These are phyloP conservation scores for Penicillium antarcticum DNA, from an alignment of 495 filamentous ascomycete genomes.

Conservation along the genomic window DNA sequence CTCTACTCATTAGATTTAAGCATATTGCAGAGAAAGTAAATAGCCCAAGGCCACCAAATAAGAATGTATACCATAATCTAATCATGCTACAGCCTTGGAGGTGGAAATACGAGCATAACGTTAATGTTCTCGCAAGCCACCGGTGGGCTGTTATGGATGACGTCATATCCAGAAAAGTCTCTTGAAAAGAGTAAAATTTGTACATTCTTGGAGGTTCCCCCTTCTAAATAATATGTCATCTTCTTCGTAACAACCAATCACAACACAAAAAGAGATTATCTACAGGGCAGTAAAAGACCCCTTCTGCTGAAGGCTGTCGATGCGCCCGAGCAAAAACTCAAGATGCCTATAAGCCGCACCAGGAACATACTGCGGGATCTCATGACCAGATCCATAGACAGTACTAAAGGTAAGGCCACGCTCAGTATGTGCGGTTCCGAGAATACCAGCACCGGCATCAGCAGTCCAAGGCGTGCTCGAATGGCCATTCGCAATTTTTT, in stretches of 20 bases:
- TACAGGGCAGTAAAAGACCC: constrained; percentile 31
- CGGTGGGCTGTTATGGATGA: too few species aligned
- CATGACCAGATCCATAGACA: constrained; percentile 59
- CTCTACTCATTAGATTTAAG: too few species aligned
- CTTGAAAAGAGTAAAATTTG: too few species aligned
- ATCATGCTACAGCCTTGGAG: not conserved
- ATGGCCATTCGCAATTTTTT: constrained; percentile 19
- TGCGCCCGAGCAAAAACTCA: constrained; percentile 63
- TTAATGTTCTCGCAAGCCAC: constrained; percentile 1
- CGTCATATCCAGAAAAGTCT: too few species aligned
- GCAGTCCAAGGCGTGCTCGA: constrained; percentile 13
- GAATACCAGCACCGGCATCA: constrained; percentile 50
- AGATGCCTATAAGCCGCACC: constrained; percentile 63
- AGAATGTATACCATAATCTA: too few species aligned
- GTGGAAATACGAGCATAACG: constrained; percentile 9
- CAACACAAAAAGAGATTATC: not conserved
- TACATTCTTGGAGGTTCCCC: too few species aligned
- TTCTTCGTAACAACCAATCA: too few species aligned
- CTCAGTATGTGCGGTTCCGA: constrained; percentile 63
- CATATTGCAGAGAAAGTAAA: too few species aligned
- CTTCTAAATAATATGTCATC: too few species aligned
- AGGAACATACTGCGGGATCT: constrained; percentile 59
- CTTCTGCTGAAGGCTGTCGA: constrained; percentile 38
- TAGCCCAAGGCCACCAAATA: too few species aligned
- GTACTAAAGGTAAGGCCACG: constrained; percentile 66